Evolutionary conservation across 164 flowering plant genomes (phyloP), one percentile per base, ranked within the genome.

Genomic region (Protea cynaroides): DNA sequence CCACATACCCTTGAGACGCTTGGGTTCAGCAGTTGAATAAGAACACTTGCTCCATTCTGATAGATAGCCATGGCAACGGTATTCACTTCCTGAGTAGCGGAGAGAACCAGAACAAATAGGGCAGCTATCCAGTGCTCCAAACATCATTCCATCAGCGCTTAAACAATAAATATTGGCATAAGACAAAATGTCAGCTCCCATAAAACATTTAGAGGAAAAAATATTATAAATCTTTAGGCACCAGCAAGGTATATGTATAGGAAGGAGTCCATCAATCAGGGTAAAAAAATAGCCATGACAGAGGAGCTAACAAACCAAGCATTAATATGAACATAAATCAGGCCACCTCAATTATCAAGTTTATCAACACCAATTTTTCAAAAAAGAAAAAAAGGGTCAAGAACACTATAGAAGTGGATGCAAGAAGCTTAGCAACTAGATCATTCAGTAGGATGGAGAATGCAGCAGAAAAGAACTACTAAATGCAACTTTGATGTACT

Each of bases 121-220:
- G 72, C 99, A 95, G 65, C 63, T 72, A 34, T 67, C 80, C 65
- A 88, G 94, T 62, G 90, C 84, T 78, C 97, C 97, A 81, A 95
- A 95, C 61, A 86, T 76, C 97, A 95, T 95, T 29, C 96, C 97
- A 79, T 95, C 97, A 66, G 91, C 96, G 74, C 99, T 95, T 51
- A 25, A 29, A 70, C 53, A 76, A 72, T 47, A 58, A 60, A 66
- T 13, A 46, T 9, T 46, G 56, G 22, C 8, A 40, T 40, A 3
- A n/a, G 37, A 25, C 8, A 25, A 23, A 14, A 23, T 54, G 34
- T 54, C 7, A 56, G 25, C n/a, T 56, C 25, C 62, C 1, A 5
- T 25, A 71, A 22, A 9, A 7, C 12, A 43, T 8, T 22, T 9
- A 37, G 47, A 21, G 59, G 36, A 38, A 38, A 71, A 29, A 22